Evolutionary conservation across 2,329 filamentous ascomycete species (phyloP).

Genomic region (Septoria petroselini): DNA sequence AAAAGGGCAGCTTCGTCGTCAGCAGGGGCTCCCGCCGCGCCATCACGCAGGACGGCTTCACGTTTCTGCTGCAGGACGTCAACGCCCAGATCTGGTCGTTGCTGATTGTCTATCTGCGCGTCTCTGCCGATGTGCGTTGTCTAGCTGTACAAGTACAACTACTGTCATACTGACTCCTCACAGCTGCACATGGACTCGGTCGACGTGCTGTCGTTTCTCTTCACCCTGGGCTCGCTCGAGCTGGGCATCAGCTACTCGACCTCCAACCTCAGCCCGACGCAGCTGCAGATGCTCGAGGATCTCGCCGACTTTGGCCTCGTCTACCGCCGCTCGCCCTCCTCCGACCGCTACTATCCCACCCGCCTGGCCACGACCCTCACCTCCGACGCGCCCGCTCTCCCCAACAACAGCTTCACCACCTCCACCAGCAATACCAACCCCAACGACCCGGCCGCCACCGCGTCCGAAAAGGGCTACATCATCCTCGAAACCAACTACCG

Average conservation of each 20-base stretch:
- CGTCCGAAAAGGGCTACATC: constrained; percentile 70
- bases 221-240: constrained; percentile 89
- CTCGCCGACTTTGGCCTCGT: constrained; percentile 91
- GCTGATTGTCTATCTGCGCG: constrained; percentile 86
- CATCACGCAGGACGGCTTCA: constrained; percentile 92
- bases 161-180: not conserved
- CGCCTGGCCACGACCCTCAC: constrained; percentile 92
- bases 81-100: constrained; percentile 98
- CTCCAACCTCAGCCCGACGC: constrained; percentile 73
- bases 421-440: constrained; percentile 53
- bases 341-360: constrained; percentile 74
- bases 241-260: constrained; percentile 90
- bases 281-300: constrained; percentile 83
- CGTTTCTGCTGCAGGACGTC: constrained; percentile 88
- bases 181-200: constrained; percentile 75
- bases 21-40: constrained; percentile 42
- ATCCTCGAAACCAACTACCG: constrained; percentile 98
- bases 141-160: not conserved
- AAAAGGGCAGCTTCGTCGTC: constrained; percentile 77
- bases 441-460: constrained; percentile 34
- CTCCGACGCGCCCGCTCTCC: constrained; percentile 67
- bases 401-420: constrained; percentile 60
- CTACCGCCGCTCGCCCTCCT: constrained; percentile 55
- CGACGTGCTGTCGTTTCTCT: constrained; percentile 93
- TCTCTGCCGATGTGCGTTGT: constrained; percentile 51